These are phyloP conservation scores for Apophysomyces trapeziformis DNA, from an alignment of 371 early-diverging fungal species.

Conservation along the genomic window DNA sequence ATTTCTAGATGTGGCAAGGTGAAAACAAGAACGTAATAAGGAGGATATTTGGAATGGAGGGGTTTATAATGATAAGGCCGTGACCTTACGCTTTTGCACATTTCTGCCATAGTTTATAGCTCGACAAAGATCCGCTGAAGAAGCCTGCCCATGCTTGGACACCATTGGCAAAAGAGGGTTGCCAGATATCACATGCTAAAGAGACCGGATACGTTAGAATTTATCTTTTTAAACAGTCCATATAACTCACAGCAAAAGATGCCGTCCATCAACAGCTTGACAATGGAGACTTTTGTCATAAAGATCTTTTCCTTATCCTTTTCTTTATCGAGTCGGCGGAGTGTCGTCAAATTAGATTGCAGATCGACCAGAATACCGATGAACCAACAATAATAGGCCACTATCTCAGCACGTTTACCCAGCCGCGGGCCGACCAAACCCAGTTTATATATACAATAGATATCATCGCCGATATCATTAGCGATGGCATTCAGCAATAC, in stretches of 20 bases:
- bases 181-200: slow-evolving; percentile 71
- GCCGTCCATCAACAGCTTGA: slow-evolving; percentile 64
- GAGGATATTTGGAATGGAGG: not conserved
- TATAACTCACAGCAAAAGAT: slow-evolving; percentile 67
- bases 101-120: slow-evolving; percentile 69
- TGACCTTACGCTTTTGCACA: slow-evolving; percentile 22
- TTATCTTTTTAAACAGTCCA: slow-evolving; percentile 13
- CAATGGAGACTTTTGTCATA: slow-evolving; percentile 53
- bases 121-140: slow-evolving; percentile 66
- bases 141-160: slow-evolving; percentile 77
- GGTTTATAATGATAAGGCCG: not conserved
- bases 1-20: not conserved
- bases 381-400: slow-evolving; percentile 66
- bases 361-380: slow-evolving; percentile 59
- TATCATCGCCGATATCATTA: slow-evolving; percentile 80
- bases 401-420: slow-evolving; percentile 52
- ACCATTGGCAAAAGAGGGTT: slow-evolving; percentile 65
- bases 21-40: slow-evolving; percentile 8
- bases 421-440: slow-evolving; percentile 55
- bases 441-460: slow-evolving; percentile 72
- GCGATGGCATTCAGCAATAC: slow-evolving; percentile 48
- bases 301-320: slow-evolving; percentile 41
- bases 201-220: slow-evolving; percentile 27
- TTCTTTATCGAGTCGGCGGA: slow-evolving; percentile 17
- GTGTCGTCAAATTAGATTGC: slow-evolving; percentile 16